phyloP scores from a whole-genome alignment of 345 rosid genomes.

The Excoecaria cochinchinensis region DNA sequence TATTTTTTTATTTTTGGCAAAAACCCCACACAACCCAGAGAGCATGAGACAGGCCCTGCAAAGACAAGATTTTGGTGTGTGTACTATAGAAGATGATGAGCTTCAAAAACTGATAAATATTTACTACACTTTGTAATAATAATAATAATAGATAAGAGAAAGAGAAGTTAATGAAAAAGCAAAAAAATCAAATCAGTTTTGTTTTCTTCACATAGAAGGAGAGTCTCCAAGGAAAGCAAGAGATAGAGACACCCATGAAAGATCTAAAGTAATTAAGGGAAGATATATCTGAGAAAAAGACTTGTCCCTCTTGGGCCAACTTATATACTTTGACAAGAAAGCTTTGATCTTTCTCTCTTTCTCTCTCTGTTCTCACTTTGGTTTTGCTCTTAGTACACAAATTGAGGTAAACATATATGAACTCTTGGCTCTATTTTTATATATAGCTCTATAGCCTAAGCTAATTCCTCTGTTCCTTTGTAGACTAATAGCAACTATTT shows the following conservation, averaged over 20 bases:
- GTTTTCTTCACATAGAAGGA: slow-evolving; percentile 75
- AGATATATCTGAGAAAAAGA: slow-evolving; percentile 41
- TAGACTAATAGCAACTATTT: background rate
- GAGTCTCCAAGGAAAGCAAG: slow-evolving; percentile 23
- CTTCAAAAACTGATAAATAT: slow-evolving; percentile 30
- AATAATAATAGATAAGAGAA: slow-evolving; percentile 24
- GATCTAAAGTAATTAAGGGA: slow-evolving; percentile 31
- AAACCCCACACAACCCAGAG: slow-evolving; percentile 34
- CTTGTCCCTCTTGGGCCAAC: slow-evolving; percentile 51
- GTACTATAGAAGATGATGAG: slow-evolving; percentile 28
- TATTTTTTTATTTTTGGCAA: slow-evolving; percentile 17
- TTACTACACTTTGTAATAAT: slow-evolving; percentile 18
- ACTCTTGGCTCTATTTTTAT: slow-evolving; percentile 10
- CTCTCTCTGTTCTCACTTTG: slow-evolving; percentile 11
- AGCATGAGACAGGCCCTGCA: slow-evolving; percentile 42
- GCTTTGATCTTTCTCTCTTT: slow-evolving; percentile 40
- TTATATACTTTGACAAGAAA: slow-evolving; percentile 50
- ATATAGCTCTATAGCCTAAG: background rate
- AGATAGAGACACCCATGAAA: slow-evolving; percentile 47
- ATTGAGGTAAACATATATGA: slow-evolving; percentile 28
- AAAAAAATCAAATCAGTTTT: slow-evolving; percentile 35
- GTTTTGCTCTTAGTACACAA: slow-evolving; percentile 25
- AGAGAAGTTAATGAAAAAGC: background rate
- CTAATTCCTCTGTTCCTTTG: slow-evolving; percentile 34
- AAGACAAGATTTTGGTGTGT: slow-evolving; percentile 54